Conservation (phyloP, 1,284 basidiomycete species). For the Cerrena zonata region DNA sequence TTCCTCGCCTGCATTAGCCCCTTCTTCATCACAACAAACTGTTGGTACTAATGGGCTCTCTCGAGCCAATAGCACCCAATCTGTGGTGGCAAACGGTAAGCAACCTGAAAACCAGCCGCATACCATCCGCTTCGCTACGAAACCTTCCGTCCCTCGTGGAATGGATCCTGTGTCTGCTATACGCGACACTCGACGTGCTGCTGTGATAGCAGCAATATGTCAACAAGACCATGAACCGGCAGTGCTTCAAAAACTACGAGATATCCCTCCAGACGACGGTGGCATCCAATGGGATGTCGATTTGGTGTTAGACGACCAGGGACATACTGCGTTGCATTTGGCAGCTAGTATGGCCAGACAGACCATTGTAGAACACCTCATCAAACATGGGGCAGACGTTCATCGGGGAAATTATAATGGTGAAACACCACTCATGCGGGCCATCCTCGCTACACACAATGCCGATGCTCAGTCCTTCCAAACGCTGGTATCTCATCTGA, state of each 20-base stretch:
- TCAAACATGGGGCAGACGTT: constrained; percentile 74
- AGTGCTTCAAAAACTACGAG: constrained; percentile 60
- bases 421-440: constrained; percentile 91
- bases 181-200: constrained; percentile 56
- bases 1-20: background rate
- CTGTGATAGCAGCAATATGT: constrained; percentile 59
- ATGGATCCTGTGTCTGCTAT: constrained; percentile 53
- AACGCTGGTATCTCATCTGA: constrained; percentile 58
- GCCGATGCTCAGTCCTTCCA: constrained; percentile 78
- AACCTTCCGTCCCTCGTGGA: constrained; percentile 53
- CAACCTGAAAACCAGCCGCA: constrained; percentile 21
- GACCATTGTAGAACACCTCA: constrained; percentile 61
- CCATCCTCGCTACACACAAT: constrained; percentile 85
- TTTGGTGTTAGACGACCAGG: constrained; percentile 85
- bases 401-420: constrained; percentile 89
- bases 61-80: constrained; percentile 7
- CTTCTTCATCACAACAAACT: constrained; percentile 1
- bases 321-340: constrained; percentile 91
- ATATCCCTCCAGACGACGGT: constrained; percentile 48
- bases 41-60: constrained; percentile 11
- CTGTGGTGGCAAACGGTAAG: constrained; percentile 19
- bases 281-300: constrained; percentile 55
- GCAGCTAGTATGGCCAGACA: constrained; percentile 82
- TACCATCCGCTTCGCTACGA: constrained; percentile 61
- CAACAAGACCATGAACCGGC: constrained; percentile 59